Evolutionary conservation across 1,284 basidiomycete genomes (phyloP).

Genomic region (Moesziomyces antarcticus): DNA sequence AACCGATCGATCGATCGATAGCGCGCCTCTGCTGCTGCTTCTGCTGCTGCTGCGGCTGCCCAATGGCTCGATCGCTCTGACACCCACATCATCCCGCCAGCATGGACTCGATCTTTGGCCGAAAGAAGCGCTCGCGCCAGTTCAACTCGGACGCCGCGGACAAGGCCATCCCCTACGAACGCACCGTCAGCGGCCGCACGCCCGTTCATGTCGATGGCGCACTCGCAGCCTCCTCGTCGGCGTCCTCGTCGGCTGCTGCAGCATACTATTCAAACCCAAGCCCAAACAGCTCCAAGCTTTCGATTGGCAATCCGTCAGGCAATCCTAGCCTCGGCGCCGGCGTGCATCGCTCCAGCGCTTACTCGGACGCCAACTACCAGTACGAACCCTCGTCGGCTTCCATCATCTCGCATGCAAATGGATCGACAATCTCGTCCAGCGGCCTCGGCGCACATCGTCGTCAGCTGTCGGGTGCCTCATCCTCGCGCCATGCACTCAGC

Average conservation of each 20-base stretch:
- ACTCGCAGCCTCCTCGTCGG: constrained; percentile 13
- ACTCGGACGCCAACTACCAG: constrained; percentile 13
- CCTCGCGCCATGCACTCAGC: constrained; percentile 25
- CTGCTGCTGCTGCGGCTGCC: too few relatives aligned
- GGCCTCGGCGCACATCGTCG: constrained; percentile 35
- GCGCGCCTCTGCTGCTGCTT: constrained; percentile 2
- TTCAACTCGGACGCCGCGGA: constrained; percentile 51
- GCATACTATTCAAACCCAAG: constrained; percentile 8
- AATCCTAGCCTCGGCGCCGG: constrained; percentile 41
- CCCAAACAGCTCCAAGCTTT: constrained; percentile 33
- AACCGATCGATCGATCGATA: too few relatives aligned
- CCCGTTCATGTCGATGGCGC: constrained; percentile 36
- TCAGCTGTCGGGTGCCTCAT: constrained; percentile 29
- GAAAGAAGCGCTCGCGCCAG: constrained; percentile 55
- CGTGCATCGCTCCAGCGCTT: constrained; percentile 42
- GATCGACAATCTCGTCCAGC: constrained; percentile 30
- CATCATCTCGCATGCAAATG: constrained; percentile 36
- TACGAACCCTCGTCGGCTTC: constrained; percentile 24
- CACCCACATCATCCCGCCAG: too few relatives aligned
- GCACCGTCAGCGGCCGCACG: constrained; percentile 38
- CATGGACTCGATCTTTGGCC: constrained; percentile 55
- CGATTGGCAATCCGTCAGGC: constrained; percentile 40
- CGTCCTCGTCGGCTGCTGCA: too few relatives aligned
- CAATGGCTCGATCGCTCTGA: too few relatives aligned
- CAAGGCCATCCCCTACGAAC: constrained; percentile 53